phyloP scores from a whole-genome alignment of 176 grass and related monocot species.

The Triticum timopheevii region DNA sequence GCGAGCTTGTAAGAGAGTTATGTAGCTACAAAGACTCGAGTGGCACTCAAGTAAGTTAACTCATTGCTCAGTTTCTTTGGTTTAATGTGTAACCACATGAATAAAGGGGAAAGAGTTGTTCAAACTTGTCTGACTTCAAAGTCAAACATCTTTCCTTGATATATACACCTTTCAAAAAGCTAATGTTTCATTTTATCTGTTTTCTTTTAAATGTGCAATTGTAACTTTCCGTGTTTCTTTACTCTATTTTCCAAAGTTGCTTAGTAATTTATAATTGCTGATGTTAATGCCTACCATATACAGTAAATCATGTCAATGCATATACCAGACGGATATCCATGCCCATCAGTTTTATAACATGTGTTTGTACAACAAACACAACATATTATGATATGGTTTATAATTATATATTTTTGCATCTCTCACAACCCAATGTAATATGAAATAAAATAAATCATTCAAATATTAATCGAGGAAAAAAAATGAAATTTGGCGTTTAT shows the following conservation, averaged over 20 bases:
- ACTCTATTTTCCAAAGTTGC: not conserved
- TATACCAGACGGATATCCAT: too few relatives aligned
- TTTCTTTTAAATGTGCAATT: not conserved
- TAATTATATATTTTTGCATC: too few relatives aligned
- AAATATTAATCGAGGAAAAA: too few relatives aligned
- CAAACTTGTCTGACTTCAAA: not conserved
- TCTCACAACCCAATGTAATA: too few relatives aligned
- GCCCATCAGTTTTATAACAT: too few relatives aligned
- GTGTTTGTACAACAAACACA: too few relatives aligned
- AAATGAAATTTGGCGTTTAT: too few relatives aligned
- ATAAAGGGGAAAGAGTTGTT: not conserved
- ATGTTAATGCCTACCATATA: too few relatives aligned
- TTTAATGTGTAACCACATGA: not conserved
- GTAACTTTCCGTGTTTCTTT: not conserved
- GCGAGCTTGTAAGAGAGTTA: not conserved
- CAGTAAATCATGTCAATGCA: too few relatives aligned
- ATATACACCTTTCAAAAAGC: conserved; percentile 8
- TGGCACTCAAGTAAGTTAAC: not conserved
- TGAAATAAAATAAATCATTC: too few relatives aligned
- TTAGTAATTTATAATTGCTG: not conserved
- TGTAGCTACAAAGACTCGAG: not conserved
- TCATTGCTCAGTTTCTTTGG: not conserved
- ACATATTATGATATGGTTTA: too few relatives aligned
- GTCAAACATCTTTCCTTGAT: not conserved
- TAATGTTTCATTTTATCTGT: not conserved